Evolutionary conservation across 768 basidiomycete species (phyloP), one percentile per base, ranked within the genome.

Genomic region (Termitomyces sp.): DNA sequence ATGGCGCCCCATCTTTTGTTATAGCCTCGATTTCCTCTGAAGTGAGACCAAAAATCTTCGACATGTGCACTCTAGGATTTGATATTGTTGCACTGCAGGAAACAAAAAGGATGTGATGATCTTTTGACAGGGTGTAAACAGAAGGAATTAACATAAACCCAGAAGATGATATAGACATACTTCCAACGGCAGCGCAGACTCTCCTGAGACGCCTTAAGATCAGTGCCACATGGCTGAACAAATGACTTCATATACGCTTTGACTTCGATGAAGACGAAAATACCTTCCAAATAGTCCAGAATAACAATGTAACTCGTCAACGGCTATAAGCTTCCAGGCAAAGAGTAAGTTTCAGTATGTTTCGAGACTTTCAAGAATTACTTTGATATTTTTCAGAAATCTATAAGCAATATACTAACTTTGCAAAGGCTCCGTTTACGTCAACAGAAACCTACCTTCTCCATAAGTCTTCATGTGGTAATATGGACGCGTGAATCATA

Each of bases 231-330:
- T 95, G 92, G 61, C 90, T 92, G 47, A 26, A 49, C 49, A 0
- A 46, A 61, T 41, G 26, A 9, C 34, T 36, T 41, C n/a, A 46
- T 9, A 20, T 31, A 16, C 28, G 29, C 3, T 13, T 44, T 39
- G 18, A 42, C 45, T 22, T 8, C 6, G 6, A 54, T n/a, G 24
- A 34, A 34, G 33, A 46, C n/a, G 12, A 15, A 20, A 3, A 57
- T 62, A 88, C 90, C 89, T 92, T 61, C 92, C 94, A 52, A 94
- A 80, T 12, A 88, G 72, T 39, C 88, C 87, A 1, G 83, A 78
- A 65, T 96, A 95, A 66, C 91, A 94, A 69, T 96, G 93, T 36
- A 95, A 68, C 67, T 96, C 93, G 65, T 94, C 90, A 2, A 94
- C 85, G 0, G 83, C 92, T 54, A 95, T 77, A 15, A 93, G 73